These are phyloP conservation scores for Fraxinus sp. DNA, from an alignment of 305 asterid species.

Conservation along the genomic window DNA sequence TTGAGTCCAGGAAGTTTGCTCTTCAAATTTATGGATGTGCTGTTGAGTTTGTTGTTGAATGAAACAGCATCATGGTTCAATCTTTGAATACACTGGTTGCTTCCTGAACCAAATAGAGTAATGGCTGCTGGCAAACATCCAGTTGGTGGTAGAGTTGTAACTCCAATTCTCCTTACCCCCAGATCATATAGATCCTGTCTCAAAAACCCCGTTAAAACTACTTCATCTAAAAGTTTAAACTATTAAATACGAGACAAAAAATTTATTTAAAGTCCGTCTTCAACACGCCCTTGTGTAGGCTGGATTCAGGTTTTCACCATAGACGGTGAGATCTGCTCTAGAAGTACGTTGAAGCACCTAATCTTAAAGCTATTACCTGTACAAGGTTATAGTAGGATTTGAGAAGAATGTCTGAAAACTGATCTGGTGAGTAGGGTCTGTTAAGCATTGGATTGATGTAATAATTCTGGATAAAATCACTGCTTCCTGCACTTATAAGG, in stretches of 20 bases:
- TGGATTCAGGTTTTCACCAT: not conserved
- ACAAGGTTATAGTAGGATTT: slow-evolving; percentile 52
- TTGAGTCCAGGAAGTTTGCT: slow-evolving; percentile 58
- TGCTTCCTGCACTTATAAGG: slow-evolving; percentile 79
- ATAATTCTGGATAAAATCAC: slow-evolving; percentile 85
- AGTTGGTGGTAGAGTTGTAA: slow-evolving; percentile 70
- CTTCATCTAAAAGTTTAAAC: not conserved
- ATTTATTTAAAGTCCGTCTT: not conserved
- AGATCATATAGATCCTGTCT: slow-evolving; percentile 53
- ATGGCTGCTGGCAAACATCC: slow-evolving; percentile 90
- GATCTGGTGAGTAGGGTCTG: slow-evolving; percentile 51
- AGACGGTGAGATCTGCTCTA: not conserved
- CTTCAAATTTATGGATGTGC: slow-evolving; percentile 54
- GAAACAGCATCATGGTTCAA: slow-evolving; percentile 63
- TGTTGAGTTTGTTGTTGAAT: slow-evolving; percentile 62
- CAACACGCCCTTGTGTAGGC: not conserved
- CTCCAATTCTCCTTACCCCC: slow-evolving; percentile 89
- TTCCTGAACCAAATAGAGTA: slow-evolving; percentile 64
- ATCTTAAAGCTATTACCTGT: slow-evolving; percentile 38
- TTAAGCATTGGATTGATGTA: slow-evolving; percentile 70
- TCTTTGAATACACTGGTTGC: slow-evolving; percentile 58
- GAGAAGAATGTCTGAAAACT: slow-evolving; percentile 63
- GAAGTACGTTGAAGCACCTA: not conserved
- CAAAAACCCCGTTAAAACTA: not conserved
- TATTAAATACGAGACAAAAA: not conserved